These are phyloP conservation scores for Zygosaccharomyces pseudorouxii DNA, from an alignment of 805 yeast genomes.

Conservation along the genomic window DNA sequence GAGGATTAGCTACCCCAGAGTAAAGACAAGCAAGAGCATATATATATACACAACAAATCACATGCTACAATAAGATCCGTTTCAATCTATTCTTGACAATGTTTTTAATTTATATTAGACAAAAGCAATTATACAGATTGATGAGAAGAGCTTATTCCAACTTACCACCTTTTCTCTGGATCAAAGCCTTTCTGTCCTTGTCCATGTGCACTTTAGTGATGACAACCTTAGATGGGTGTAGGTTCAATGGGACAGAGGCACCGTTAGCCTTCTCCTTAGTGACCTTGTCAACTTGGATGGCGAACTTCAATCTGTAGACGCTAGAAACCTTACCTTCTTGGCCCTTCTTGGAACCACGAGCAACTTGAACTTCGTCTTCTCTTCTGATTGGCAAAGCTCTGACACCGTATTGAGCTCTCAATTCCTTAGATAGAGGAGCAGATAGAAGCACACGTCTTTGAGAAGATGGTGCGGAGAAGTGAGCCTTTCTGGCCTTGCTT, in stretches of 20 bases:
- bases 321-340: slow-evolving; percentile 97
- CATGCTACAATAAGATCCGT: not conserved
- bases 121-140: slow-evolving; percentile 16
- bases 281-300: slow-evolving; percentile 95
- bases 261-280: slow-evolving; percentile 97
- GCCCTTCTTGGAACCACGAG: slow-evolving; percentile 99
- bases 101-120: slow-evolving; percentile 3
- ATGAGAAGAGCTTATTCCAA: slow-evolving; percentile 57
- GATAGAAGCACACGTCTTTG: slow-evolving; percentile 92
- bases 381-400: slow-evolving; percentile 95
- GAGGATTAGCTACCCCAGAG: not conserved
- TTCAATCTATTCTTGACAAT: not conserved
- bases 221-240: slow-evolving; percentile 98
- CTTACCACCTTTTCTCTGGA: slow-evolving; percentile 97
- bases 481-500: slow-evolving; percentile 99
- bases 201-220: slow-evolving; percentile 97
- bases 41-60: not conserved
- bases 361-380: slow-evolving; percentile 92
- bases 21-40: not conserved
- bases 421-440: slow-evolving; percentile 98
- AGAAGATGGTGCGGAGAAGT: slow-evolving; percentile 96
- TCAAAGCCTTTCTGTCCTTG: slow-evolving; percentile 97
- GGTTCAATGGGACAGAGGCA: slow-evolving; percentile 93
- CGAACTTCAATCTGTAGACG: slow-evolving; percentile 97
- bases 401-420: slow-evolving; percentile 94